Base-by-base conservation (phyloP, 306 rosid genomes). In the Cyamopsis tetragonoloba region DNA sequence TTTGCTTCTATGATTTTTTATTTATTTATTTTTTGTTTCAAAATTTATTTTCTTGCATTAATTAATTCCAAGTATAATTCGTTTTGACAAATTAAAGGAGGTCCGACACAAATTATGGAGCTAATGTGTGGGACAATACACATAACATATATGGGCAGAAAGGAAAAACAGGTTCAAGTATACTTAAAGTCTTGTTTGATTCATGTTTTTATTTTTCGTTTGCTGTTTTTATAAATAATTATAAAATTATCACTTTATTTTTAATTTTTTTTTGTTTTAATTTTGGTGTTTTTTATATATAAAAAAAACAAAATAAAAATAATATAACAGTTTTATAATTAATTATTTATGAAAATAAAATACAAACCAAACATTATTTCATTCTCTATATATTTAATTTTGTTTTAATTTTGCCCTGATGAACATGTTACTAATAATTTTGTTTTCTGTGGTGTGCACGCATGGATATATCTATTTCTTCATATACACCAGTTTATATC, bases 101-200 rank as follows among this genome's bases (percentile, higher is more conserved):
- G 12, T 23, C 2, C 7, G 1, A 19, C 3, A 62, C 30, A 13
- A 73, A 65, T 7, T 81, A 7, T 0, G 79, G 67, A 53, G 75
- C 76, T 8, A 76, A 66, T 77, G 20, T 76, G 15, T 76, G 85
- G 85, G 73, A 77, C 39, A 72, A 68, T 20, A 63, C 6, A 7
- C 27, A 0, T 43, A 1, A n/a, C 27, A 15, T 6, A 31, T 10
- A 48, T 2, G 28, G 17, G 26, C 62, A 39, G 26, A 76, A 2
- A 28, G 70, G 70, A 17, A 64, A 46, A 2, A 5, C 85, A 67
- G 72, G 82, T 81, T 62, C 7, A 37, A 26, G 37, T 6, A 1
- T 8, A 0, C 23, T n/a, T n/a, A n/a, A n/a, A n/a, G n/a, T n/a
- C n/a, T n/a, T n/a, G n/a, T n/a, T n/a, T n/a, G n/a, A n/a, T n/a